Evolutionary conservation across 192 early-diverging fungal genomes (phyloP), one percentile per base, ranked within the genome.

Genomic region (Dispira simplex): DNA sequence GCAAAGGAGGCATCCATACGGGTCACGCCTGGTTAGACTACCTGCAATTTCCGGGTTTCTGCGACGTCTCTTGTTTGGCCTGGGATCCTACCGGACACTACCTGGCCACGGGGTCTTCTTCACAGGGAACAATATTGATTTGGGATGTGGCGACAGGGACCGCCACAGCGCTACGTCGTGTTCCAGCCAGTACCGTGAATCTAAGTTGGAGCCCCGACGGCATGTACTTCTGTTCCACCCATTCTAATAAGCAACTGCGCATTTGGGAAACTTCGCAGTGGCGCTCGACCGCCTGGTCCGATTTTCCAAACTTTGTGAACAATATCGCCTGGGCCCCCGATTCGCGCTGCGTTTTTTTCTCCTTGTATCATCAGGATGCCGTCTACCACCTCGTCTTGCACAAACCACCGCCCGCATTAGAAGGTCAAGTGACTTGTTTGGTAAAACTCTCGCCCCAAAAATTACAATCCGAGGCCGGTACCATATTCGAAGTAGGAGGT

Each of bases 241-340:
- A 77, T 57, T 70, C 75, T 0, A 70, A 71, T 32, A 66, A 70
- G 18, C 72, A 74, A 51, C 65, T 77, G 49, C 65, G 76, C 26
- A 66, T 77, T n/a, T 77, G 76, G 76, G 76, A 77, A 51, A 71
- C 71, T 0, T 66, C 71, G 46, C 21, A 53, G 46, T 77, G 76
- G 76, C 55, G 64, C 0, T 77, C 72, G 18, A 66, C 67, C 0
- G 65, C 73, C 49, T 77, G 76, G 76, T 74, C 72, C 0, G 73
- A 77, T 12, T 66, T 77, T 57, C 44, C 55, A 11, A 65, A 59
- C 18, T 63, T 60, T 43, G 51, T 70, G 18, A 54, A 59, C 48
- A 68, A 71, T 46, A 62, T 73, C 52, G 62, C 64, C 0, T 77
- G 76, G 76, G 66, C 76, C 28, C 73, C 76, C 0, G 76, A 77